phyloP scores from a whole-genome alignment of 371 early-diverging fungal genomes.

The Mucor lusitanicus region DNA sequence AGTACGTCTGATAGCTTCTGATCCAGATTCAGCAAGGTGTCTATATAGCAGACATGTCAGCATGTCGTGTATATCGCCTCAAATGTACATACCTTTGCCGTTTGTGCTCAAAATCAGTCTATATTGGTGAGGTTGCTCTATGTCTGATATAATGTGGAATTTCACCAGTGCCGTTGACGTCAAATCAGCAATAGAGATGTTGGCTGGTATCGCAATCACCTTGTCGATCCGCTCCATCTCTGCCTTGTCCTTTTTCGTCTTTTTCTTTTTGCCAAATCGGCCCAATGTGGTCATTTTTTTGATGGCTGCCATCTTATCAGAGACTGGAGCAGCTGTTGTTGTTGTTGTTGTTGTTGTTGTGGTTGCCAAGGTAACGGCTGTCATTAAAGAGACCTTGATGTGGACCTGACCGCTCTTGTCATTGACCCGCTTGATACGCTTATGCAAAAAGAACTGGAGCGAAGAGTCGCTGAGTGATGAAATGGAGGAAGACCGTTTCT shows the following conservation, averaged over 20 bases:
- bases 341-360: not conserved
- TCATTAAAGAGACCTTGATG: constrained; percentile 30
- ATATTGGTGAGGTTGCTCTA: constrained; percentile 19
- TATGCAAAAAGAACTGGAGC: constrained; percentile 45
- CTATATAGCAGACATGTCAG: not conserved
- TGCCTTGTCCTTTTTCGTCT: constrained; percentile 4
- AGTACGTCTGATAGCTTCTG: constrained; percentile 8
- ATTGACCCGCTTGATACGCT: constrained; percentile 45
- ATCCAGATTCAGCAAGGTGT: constrained; percentile 7
- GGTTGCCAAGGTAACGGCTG: not conserved
- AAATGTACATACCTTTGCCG: constrained; percentile 10
- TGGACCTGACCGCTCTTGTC: constrained; percentile 32
- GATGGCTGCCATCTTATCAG: constrained; percentile 16
- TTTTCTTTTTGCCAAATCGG: constrained; percentile 16
- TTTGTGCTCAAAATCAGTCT: constrained; percentile 13
- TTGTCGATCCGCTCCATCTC: constrained; percentile 39
- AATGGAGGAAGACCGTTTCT: constrained; percentile 1
- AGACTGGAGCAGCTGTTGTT: not conserved
- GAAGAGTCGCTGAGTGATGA: constrained; percentile 7
- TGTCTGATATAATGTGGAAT: constrained; percentile 29
- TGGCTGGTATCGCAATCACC: constrained; percentile 29
- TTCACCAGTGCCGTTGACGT: constrained; percentile 29
- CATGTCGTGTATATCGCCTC: not conserved
- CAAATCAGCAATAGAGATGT: constrained; percentile 23
- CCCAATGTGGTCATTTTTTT: constrained; percentile 17